Conservation (phyloP, 2,329 filamentous ascomycete genomes). For the Metarhizium humberi region DNA sequence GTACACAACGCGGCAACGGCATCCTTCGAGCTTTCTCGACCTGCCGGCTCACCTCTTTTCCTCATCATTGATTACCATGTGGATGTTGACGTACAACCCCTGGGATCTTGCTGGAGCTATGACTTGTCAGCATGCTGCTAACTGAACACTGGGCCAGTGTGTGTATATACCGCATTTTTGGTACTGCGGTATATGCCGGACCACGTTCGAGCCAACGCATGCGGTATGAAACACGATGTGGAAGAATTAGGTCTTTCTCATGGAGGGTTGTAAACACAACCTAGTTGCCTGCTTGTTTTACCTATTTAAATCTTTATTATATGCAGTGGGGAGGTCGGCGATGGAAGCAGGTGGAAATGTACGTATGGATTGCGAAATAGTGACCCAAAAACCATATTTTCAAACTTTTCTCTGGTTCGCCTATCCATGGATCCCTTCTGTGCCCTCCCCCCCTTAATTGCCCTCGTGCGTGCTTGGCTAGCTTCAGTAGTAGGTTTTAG, state of each 20-base stretch:
- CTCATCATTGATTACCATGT: not conserved
- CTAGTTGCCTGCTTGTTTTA: slow-evolving; percentile 3
- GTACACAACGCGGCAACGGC: not conserved
- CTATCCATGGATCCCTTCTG: not conserved
- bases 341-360: slow-evolving; percentile 3
- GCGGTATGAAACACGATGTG: not conserved
- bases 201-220: not conserved
- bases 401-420: not conserved
- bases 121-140: not conserved
- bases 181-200: not conserved
- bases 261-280: not conserved
- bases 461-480: not conserved
- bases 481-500: not conserved
- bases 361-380: slow-evolving; percentile 5
- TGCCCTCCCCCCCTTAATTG: not conserved
- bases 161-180: not conserved
- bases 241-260: not conserved
- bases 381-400: not conserved
- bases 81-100: not conserved
- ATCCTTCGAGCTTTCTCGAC: not conserved
- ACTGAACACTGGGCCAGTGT: not conserved
- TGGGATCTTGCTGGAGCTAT: not conserved
- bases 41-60: not conserved
- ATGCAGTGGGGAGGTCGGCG: not conserved
- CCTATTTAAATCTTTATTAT: slow-evolving; percentile 4